These are phyloP conservation scores for Cenchrus fungigraminus DNA, from an alignment of 176 grass and related monocot genomes.

Conservation along the genomic window DNA sequence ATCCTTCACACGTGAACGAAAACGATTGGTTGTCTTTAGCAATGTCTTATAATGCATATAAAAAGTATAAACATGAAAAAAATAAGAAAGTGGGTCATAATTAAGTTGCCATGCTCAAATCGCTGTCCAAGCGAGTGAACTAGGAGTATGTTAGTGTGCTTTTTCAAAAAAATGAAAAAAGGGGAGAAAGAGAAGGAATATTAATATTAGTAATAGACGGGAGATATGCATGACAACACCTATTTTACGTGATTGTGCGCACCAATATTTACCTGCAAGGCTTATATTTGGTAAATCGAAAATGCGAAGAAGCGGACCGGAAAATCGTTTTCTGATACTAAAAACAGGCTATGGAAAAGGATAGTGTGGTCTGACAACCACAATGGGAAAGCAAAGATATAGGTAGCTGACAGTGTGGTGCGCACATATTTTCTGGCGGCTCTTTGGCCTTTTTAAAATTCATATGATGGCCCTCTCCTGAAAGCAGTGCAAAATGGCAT, in stretches of 20 bases:
- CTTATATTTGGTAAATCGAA: background rate
- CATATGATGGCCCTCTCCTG: background rate
- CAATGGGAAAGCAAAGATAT: conserved; percentile 49
- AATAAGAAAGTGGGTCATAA: background rate
- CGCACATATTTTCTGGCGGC: conserved; percentile 7
- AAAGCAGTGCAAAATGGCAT: background rate
- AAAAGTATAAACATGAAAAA: background rate
- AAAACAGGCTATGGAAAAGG: background rate
- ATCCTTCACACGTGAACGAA: conserved; percentile 37
- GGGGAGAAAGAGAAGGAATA: background rate
- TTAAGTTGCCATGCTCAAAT: background rate
- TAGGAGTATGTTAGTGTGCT: background rate
- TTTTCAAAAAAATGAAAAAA: background rate
- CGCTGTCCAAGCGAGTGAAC: background rate
- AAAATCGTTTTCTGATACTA: background rate
- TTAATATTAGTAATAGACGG: background rate
- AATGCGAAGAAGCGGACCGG: background rate
- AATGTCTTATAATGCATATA: background rate
- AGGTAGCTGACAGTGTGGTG: background rate
- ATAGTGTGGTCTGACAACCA: background rate
- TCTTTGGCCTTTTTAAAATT: background rate
- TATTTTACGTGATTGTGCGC: background rate
- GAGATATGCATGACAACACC: background rate
- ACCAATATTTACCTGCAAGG: background rate
- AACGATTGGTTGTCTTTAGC: conserved; percentile 14